A percentile compares a stretch with the other conserved stretches of the same genome.
Conservation (phyloP, 164 flowering plant genomes). For the grape (Vitis vinifera) region ASM3070453v1 NC_081821.1:6569501-6570000, state of each 20-base stretch:
- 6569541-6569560: conserved; percentile 78
- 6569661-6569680: conserved; percentile 76
- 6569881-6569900: conserved; percentile 87
- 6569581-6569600: conserved; percentile 65
- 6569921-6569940: conserved; percentile 91
- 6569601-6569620: conserved; percentile 89
- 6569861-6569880: conserved; percentile 71
- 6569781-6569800: conserved; percentile 87
- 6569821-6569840: conserved; percentile 90
- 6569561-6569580: conserved; percentile 93
- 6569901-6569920: conserved; percentile 85
- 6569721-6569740: conserved; percentile 79
- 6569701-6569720: conserved; percentile 76
- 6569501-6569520: conserved; percentile 81
- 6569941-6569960: conserved; percentile 71
- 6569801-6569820: conserved; percentile 88
- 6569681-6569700: conserved; percentile 72
- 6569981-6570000: conserved; percentile 81
- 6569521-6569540: conserved; percentile 79
- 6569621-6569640: conserved; percentile 97
- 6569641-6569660: conserved; percentile 75
- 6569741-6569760: conserved; percentile 95
- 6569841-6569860: conserved; percentile 78
- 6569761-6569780: conserved; percentile 94
- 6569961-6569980: conserved; percentile 72